Evolutionary conservation across 2,329 filamentous ascomycete species (phyloP).

Genomic region (Triangularia verruculosa): DNA sequence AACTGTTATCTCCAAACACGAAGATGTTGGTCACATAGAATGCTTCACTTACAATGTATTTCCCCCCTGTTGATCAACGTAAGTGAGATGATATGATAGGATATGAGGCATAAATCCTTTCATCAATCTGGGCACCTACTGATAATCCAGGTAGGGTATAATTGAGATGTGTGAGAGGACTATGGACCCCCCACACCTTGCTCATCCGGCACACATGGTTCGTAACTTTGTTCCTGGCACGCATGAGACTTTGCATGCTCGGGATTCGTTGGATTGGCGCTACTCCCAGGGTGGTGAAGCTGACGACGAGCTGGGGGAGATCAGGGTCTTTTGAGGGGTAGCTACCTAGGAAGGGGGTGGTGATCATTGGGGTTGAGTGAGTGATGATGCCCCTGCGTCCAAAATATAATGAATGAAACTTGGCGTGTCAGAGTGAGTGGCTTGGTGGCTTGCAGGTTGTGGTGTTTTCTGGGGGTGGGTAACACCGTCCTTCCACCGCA

Average conservation of each 20-base stretch:
- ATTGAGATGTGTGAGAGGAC: not conserved
- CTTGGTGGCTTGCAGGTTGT: not conserved
- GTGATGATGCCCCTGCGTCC: not conserved
- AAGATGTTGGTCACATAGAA: not conserved
- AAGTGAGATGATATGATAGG: not conserved
- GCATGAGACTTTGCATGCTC: not conserved
- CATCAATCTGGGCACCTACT: not conserved
- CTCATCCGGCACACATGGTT: not conserved
- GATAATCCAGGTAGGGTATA: not conserved
- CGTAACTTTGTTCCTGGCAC: not conserved
- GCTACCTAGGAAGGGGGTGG: not conserved
- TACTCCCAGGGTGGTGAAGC: not conserved
- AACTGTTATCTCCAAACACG: not conserved
- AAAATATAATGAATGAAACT: not conserved
- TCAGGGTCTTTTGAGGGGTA: not conserved
- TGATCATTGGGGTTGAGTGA: not conserved
- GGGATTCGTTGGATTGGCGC: not conserved
- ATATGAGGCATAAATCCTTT: not conserved
- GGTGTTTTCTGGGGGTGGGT: not conserved
- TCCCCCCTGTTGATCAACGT: too few species aligned
- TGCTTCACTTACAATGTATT: not conserved
- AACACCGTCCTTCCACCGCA: too few species aligned
- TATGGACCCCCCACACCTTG: not conserved
- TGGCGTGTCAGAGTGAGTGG: not conserved
- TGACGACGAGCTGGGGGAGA: not conserved